A percentile compares a stretch with the other conserved stretches of the same genome.
Evolutionary conservation across 805 yeast species (phyloP).

Genomic region (Ogataea saltuana): DNA sequence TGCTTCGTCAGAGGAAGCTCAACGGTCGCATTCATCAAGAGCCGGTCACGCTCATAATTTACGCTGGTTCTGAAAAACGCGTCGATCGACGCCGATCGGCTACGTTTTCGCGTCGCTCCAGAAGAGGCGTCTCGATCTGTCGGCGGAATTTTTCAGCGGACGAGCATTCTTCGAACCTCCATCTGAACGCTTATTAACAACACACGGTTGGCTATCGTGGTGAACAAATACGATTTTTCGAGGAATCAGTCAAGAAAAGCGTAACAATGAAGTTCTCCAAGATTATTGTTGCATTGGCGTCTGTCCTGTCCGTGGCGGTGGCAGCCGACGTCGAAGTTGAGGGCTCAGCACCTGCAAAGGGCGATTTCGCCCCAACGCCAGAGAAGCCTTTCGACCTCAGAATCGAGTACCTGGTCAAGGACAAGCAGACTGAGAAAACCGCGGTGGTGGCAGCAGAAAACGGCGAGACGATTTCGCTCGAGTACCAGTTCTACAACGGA

Average conservation of each 20-base stretch:
- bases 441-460: constrained; percentile 46
- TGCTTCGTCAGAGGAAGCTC: too few species aligned
- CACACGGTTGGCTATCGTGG: too few species aligned
- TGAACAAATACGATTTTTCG: too few species aligned
- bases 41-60: background rate
- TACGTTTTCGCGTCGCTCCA: background rate
- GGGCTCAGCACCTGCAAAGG: constrained; percentile 19
- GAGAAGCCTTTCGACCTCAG: constrained; percentile 45
- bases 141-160: constrained; percentile 14
- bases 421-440: constrained; percentile 39
- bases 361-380: constrained; percentile 34
- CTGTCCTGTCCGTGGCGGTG: constrained; percentile 20
- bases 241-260: too few species aligned
- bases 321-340: constrained; percentile 20
- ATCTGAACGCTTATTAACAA: background rate
- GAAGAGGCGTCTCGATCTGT: constrained; percentile 1
- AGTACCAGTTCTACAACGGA: constrained; percentile 52
- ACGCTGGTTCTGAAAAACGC: background rate
- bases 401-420: constrained; percentile 51
- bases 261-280: constrained; percentile 29
- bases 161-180: too few species aligned
- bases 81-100: constrained; percentile 3
- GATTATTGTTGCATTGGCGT: constrained; percentile 19
- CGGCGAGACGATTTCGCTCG: constrained; percentile 54
- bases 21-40: too few species aligned